Evolutionary conservation across 768 basidiomycete species (phyloP).

Genomic region (Pisolithus microcarpus): DNA sequence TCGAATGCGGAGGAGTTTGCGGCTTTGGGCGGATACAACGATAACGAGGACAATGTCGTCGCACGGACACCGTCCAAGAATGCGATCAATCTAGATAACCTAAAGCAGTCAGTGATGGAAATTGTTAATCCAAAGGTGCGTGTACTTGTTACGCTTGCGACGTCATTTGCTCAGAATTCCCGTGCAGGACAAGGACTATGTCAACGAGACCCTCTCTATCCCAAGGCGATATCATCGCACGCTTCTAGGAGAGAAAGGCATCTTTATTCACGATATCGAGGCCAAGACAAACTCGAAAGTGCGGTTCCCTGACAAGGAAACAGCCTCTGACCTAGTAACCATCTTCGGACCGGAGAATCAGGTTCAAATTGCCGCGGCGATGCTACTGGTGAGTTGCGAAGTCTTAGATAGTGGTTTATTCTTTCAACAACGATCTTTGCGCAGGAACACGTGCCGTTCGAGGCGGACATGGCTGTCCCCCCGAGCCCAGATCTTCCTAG

Average conservation of each 20-base stretch:
- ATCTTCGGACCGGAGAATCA: slow-evolving; percentile 97
- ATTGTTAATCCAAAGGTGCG: slow-evolving; percentile 90
- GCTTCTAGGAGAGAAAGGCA: slow-evolving; percentile 89
- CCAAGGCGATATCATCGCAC: slow-evolving; percentile 94
- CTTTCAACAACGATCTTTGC: not conserved
- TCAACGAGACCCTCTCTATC: slow-evolving; percentile 87
- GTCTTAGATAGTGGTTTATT: not conserved
- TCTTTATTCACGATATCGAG: slow-evolving; percentile 97
- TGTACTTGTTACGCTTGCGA: not conserved
- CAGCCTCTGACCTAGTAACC: slow-evolving; percentile 89
- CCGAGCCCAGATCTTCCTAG: slow-evolving; percentile 72
- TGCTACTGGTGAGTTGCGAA: slow-evolving; percentile 69
- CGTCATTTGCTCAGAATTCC: not conserved
- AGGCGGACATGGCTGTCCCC: slow-evolving; percentile 90
- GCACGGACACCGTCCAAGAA: slow-evolving; percentile 99
- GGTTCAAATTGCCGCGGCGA: slow-evolving; percentile 92
- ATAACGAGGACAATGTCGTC: slow-evolving; percentile 98
- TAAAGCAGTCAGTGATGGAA: slow-evolving; percentile 97
- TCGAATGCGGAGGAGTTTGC: slow-evolving; percentile 97
- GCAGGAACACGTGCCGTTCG: slow-evolving; percentile 93
- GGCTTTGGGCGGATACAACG: slow-evolving; percentile 86
- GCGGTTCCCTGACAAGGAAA: slow-evolving; percentile 88
- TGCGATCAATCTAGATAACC: slow-evolving; percentile 85
- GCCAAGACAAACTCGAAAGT: slow-evolving; percentile 91
- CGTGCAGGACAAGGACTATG: slow-evolving; percentile 89